phyloP scores from a whole-genome alignment of 2,329 filamentous ascomycete species.

The Lasiodiplodia citricola region DNA sequence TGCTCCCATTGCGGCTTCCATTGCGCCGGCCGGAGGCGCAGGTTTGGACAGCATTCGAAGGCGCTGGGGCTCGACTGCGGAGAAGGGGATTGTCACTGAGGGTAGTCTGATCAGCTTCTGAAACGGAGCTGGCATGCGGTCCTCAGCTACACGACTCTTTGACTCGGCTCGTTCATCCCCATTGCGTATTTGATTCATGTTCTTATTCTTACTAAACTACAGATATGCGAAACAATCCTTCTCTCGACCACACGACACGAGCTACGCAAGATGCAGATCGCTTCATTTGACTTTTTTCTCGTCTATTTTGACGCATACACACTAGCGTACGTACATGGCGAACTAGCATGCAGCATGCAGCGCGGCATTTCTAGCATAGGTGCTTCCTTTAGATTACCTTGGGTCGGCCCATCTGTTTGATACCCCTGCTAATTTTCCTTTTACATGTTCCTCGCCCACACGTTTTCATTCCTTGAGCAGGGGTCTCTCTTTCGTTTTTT shows the following conservation, averaged over 20 bases:
- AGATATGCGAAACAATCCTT: neutral
- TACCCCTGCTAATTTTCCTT: constrained; percentile 14
- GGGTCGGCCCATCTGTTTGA: constrained; percentile 25
- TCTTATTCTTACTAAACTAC: constrained; percentile 7
- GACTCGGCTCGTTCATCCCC: neutral
- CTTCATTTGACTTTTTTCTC: neutral
- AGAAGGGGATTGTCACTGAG: constrained; percentile 8
- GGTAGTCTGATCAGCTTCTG: constrained; percentile 24
- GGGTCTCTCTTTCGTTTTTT: neutral
- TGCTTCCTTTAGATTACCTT: constrained; percentile 11
- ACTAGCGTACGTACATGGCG: neutral
- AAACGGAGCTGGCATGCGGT: neutral
- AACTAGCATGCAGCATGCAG: constrained; percentile 9
- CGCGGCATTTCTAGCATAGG: constrained; percentile 11
- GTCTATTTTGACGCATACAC: neutral
- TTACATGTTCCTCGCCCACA: neutral
- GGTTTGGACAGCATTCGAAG: neutral
- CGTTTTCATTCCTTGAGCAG: constrained; percentile 15
- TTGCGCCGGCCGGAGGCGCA: neutral
- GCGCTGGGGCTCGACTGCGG: constrained; percentile 5
- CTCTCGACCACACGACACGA: neutral
- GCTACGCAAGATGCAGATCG: constrained; percentile 1
- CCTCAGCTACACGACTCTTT: neutral
- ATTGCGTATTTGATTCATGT: neutral
- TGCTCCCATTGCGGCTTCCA: constrained; percentile 2